A percentile compares a stretch with the other conserved stretches of the same genome.
Evolutionary conservation across 805 yeast genomes (phyloP).

Genomic region (Saccharomycopsis amapae): DNA sequence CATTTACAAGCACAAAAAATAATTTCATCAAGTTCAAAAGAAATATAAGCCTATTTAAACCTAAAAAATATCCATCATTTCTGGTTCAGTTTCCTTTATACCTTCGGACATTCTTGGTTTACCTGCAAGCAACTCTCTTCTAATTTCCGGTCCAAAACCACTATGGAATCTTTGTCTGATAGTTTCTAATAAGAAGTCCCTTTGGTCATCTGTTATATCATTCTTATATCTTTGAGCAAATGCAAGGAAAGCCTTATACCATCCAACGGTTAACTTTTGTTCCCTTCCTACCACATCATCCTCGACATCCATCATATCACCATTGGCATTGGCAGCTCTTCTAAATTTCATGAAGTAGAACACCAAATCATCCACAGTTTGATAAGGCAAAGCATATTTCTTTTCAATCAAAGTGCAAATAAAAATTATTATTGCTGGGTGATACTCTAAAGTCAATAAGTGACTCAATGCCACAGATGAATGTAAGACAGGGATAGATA

Average conservation of each 20-base stretch:
- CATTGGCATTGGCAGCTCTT: slow-evolving; percentile 40
- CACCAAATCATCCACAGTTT: slow-evolving; percentile 89
- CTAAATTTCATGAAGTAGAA: slow-evolving; percentile 92
- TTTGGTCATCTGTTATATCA: slow-evolving; percentile 97
- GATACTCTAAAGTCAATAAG: slow-evolving; percentile 71
- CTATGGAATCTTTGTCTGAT: slow-evolving; percentile 84
- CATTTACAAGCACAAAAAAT: neutral
- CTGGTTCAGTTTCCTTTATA: slow-evolving; percentile 25
- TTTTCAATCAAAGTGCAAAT: slow-evolving; percentile 86
- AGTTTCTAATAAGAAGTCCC: slow-evolving; percentile 88
- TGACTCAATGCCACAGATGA: slow-evolving; percentile 93
- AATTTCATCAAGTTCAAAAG: neutral
- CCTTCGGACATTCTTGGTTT: slow-evolving; percentile 44
- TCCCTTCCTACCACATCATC: slow-evolving; percentile 28
- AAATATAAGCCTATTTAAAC: neutral
- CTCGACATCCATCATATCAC: slow-evolving; percentile 30
- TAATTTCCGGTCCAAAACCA: slow-evolving; percentile 86
- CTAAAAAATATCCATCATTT: slow-evolving; percentile 24
- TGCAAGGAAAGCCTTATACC: slow-evolving; percentile 94
- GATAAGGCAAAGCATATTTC: slow-evolving; percentile 94
- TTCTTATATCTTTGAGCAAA: slow-evolving; percentile 96
- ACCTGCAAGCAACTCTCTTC: slow-evolving; percentile 90
- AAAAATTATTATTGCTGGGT: slow-evolving; percentile 85
- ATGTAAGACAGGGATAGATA: slow-evolving; percentile 90
- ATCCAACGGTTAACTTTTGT: slow-evolving; percentile 72